Percentiles rank a stretch among this genome's conserved stretches.
These are phyloP conservation scores for Xylaria longipes DNA, from an alignment of 495 filamentous ascomycete genomes.

Conservation along the genomic window DNA sequence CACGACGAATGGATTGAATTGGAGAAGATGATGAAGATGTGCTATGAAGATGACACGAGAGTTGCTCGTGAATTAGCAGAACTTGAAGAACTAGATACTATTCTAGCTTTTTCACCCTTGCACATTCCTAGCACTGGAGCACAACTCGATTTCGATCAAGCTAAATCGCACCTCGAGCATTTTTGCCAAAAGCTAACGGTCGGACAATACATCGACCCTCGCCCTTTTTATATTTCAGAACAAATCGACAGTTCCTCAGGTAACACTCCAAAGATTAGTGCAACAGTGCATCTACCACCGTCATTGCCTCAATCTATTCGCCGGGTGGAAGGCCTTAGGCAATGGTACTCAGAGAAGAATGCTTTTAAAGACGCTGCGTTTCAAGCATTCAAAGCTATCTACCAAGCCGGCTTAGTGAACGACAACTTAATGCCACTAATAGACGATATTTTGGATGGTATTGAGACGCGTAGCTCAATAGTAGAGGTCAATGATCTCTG, in stretches of 20 bases:
- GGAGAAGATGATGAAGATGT: constrained; percentile 74
- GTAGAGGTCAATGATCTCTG: constrained; percentile 61
- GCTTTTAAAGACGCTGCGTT: constrained; percentile 87
- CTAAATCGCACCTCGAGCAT: constrained; percentile 77
- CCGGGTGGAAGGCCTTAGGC: constrained; percentile 50
- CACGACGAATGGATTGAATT: constrained; percentile 63
- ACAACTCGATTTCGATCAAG: constrained; percentile 72
- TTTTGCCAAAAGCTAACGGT: constrained; percentile 73
- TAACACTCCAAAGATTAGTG: constrained; percentile 45
- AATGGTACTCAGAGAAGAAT: constrained; percentile 75
- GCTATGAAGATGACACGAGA: constrained; percentile 75
- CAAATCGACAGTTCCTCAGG: constrained; percentile 11
- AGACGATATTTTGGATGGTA: constrained; percentile 43
- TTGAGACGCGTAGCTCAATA: constrained; percentile 56
- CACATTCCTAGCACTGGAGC: constrained; percentile 64
- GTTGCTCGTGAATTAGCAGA: constrained; percentile 51
- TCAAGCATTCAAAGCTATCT: constrained; percentile 75
- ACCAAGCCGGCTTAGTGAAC: constrained; percentile 74
- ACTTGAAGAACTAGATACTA: constrained; percentile 62
- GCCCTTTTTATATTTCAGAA: constrained; percentile 57
- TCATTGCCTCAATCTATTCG: constrained; percentile 72
- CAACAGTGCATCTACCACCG: constrained; percentile 73
- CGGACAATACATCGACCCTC: constrained; percentile 57
- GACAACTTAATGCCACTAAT: constrained; percentile 75
- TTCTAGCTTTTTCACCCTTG: constrained; percentile 50